Percentiles rank a stretch among this genome's conserved stretches.
Conservation (phyloP, 345 rosid genomes). For the Arabidopsis arenosa region DNA sequence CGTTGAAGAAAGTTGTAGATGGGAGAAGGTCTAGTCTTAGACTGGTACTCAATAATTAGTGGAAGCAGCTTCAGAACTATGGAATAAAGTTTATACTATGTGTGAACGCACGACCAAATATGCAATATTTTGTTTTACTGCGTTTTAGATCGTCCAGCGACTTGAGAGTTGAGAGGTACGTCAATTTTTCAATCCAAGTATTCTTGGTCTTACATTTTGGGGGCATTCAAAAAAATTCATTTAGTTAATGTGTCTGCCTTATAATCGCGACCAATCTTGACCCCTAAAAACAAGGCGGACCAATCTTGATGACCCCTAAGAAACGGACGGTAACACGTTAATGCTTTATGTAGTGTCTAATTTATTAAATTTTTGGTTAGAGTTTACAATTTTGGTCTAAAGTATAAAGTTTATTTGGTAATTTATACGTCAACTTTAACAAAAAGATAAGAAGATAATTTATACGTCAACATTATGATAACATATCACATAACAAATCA, state of each 20-base stretch:
- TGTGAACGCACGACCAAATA: conserved; percentile 37
- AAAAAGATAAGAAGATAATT: too few species aligned
- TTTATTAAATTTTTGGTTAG: too few species aligned
- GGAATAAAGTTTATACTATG: conserved; percentile 38
- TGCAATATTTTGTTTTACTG: conserved; percentile 21
- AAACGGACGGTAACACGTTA: neutral
- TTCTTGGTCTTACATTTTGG: conserved; percentile 19
- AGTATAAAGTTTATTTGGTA: neutral
- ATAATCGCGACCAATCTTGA: conserved; percentile 22
- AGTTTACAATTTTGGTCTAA: too few species aligned
- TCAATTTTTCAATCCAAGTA: conserved; percentile 6
- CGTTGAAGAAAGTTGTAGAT: conserved; percentile 34
- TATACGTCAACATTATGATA: neutral
- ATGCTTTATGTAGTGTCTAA: too few species aligned
- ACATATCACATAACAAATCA: too few species aligned
- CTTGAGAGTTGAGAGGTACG: neutral
- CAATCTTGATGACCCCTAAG: conserved; percentile 21
- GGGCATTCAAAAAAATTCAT: neutral
- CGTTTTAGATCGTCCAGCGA: conserved; percentile 20
- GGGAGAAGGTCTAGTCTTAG: conserved; percentile 42
- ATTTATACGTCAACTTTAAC: too few species aligned
- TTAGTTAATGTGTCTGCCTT: neutral
- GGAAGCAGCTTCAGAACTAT: conserved; percentile 34
- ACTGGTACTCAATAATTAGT: conserved; percentile 39
- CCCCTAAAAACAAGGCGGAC: conserved; percentile 2